Percentiles rank a stretch among this genome's conserved stretches.
phyloP scores from a whole-genome alignment of 164 flowering plant genomes.

The Sextonia rubra region DNA sequence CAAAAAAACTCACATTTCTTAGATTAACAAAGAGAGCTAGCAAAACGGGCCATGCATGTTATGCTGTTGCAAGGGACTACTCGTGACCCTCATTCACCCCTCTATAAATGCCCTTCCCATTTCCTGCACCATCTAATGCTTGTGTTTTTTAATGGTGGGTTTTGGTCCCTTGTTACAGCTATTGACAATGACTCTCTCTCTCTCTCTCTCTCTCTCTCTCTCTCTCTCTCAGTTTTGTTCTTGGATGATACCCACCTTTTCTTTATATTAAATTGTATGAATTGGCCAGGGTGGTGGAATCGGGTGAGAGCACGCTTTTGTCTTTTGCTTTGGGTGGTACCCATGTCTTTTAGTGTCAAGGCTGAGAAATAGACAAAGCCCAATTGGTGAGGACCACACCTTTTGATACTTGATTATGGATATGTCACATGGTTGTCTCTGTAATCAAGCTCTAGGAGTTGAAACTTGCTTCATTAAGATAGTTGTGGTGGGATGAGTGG shows the following conservation, averaged over 20 bases:
- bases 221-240: not conserved
- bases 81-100: constrained; percentile 4
- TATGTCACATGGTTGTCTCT: constrained; percentile 29
- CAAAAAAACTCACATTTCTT: not conserved
- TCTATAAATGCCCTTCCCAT: constrained; percentile 3
- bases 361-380: constrained; percentile 25
- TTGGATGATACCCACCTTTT: not conserved
- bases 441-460: constrained; percentile 22
- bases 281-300: constrained; percentile 33
- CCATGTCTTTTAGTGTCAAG: constrained; percentile 19
- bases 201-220: constrained; percentile 12
- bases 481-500: not conserved
- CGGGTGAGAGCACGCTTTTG: constrained; percentile 26
- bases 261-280: constrained; percentile 12
- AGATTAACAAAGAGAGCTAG: not conserved
- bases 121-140: not conserved
- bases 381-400: constrained; percentile 23
- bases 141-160: not conserved
- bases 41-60: constrained; percentile 4
- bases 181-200: constrained; percentile 1
- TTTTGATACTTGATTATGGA: constrained; percentile 14
- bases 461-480: not conserved
- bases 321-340: constrained; percentile 32
- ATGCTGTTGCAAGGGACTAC: not conserved
- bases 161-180: constrained; percentile 1